Conservation (phyloP, 768 basidiomycete genomes). For the Mycena albidolilacea region DNA sequence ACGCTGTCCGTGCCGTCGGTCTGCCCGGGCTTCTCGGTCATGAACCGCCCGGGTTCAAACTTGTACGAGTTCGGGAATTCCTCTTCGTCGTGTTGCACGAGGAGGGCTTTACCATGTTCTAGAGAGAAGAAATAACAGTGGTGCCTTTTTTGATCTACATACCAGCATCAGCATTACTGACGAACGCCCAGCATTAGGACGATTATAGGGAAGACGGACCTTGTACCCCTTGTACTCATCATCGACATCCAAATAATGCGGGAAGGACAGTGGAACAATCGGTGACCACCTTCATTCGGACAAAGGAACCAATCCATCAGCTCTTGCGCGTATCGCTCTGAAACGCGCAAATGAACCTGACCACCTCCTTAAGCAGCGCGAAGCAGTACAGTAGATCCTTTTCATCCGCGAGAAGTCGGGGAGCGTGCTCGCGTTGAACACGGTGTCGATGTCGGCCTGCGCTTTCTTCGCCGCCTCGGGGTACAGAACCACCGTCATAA, state of each 20-base stretch:
- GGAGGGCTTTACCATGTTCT: too few species aligned
- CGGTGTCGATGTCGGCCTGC: constrained; percentile 9
- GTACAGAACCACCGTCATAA: constrained; percentile 11
- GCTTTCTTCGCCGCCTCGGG: constrained; percentile 6
- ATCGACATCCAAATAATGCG: neutral
- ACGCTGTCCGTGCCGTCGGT: neutral
- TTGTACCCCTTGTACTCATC: neutral
- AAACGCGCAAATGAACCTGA: neutral
- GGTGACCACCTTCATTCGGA: constrained; percentile 18
- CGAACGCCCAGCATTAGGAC: too few species aligned
- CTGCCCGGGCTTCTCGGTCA: neutral
- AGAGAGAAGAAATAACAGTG: neutral
- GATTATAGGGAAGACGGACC: neutral
- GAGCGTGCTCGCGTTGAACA: neutral
- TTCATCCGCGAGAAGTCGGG: neutral
- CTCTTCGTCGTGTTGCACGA: constrained; percentile 19
- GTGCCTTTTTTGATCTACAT: constrained; percentile 17
- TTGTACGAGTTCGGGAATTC: constrained; percentile 8
- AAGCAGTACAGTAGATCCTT: neutral
- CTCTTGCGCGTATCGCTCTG: too few species aligned
- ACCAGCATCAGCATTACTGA: neutral
- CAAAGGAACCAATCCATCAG: too few species aligned
- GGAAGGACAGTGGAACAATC: neutral
- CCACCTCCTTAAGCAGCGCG: constrained; percentile 14
- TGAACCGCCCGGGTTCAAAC: neutral